These are phyloP conservation scores for Musa schizocarpa DNA, from an alignment of 176 grass and related monocot species.

Conservation along the genomic window DNA sequence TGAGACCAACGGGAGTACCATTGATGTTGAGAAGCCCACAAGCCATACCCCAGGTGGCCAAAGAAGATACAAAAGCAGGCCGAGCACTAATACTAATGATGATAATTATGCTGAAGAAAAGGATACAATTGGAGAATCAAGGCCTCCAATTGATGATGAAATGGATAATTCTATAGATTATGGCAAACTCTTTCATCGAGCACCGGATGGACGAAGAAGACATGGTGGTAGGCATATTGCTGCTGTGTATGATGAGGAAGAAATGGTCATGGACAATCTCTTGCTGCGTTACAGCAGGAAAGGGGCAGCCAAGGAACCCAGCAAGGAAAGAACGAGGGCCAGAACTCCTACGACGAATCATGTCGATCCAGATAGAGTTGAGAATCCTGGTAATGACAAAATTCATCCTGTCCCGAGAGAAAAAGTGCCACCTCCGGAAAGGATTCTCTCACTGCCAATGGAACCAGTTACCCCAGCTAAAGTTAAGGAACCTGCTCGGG, in stretches of 20 bases:
- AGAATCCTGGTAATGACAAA: not conserved
- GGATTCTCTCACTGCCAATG: not conserved
- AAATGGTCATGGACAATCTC: constrained; percentile 25
- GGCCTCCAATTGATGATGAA: not conserved
- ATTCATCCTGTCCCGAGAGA: not conserved
- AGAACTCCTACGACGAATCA: not conserved
- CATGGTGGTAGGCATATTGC: not conserved
- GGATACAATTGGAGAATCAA: too few species aligned
- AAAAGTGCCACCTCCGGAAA: not conserved
- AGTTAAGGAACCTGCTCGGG: constrained; percentile 7
- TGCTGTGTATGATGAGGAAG: constrained; percentile 24
- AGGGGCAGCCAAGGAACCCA: constrained; percentile 15
- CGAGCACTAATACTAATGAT: constrained; percentile 9
- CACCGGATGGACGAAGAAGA: not conserved
- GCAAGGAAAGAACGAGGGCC: constrained; percentile 15
- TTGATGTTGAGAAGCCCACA: constrained; percentile 26
- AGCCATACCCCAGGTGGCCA: constrained; percentile 20
- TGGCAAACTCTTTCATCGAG: not conserved
- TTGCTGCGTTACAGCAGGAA: constrained; percentile 83
- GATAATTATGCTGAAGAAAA: constrained; percentile 13
- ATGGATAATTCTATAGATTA: constrained; percentile 10
- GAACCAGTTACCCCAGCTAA: not conserved
- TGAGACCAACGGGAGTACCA: constrained; percentile 7
- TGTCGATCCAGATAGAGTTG: not conserved
- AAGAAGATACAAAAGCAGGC: constrained; percentile 41